Percentiles rank a stretch among this genome's conserved stretches.
phyloP scores from a whole-genome alignment of 495 filamentous ascomycete species.

The Penicillium pancosmium region DNA sequence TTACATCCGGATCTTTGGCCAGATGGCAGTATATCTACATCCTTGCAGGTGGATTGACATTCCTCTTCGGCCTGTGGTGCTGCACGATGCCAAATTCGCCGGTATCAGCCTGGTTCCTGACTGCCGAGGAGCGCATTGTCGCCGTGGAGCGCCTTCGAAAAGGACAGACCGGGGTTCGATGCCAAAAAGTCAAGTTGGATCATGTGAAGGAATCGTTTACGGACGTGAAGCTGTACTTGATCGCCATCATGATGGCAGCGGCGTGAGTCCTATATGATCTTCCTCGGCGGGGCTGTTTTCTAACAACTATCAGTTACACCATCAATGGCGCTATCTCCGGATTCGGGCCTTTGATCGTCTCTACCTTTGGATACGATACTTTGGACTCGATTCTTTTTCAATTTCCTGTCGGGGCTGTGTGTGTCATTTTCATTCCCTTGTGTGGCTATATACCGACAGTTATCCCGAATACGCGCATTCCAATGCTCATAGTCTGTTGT shows the following conservation, averaged over 20 bases:
- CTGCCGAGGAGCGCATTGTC: conserved; percentile 50
- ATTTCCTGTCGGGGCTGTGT: conserved; percentile 69
- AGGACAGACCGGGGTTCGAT: conserved; percentile 56
- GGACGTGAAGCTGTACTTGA: conserved; percentile 56
- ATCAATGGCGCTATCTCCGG: conserved; percentile 78
- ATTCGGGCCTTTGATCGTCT: conserved; percentile 74
- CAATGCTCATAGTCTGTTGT: conserved; percentile 64
- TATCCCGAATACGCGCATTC: conserved; percentile 64
- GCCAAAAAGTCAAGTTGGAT: conserved; percentile 50
- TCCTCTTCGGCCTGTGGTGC: conserved; percentile 66
- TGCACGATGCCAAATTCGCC: conserved; percentile 58
- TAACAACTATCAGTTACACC: conserved; percentile 51
- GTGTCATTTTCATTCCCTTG: conserved; percentile 63
- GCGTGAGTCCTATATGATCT: conserved; percentile 38
- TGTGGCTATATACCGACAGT: conserved; percentile 63
- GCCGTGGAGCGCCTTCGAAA: conserved; percentile 56
- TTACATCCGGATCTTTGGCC: conserved; percentile 53
- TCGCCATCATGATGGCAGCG: conserved; percentile 59
- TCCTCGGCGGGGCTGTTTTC: not conserved
- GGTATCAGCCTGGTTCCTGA: conserved; percentile 56
- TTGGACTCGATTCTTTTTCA: conserved; percentile 72
- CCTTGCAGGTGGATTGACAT: conserved; percentile 63
- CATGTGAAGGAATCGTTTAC: conserved; percentile 53
- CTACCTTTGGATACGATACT: conserved; percentile 68
- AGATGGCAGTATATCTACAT: conserved; percentile 74